Evolutionary conservation across 2,329 filamentous ascomycete genomes (phyloP).

Genomic region (Cladosporium velox): DNA sequence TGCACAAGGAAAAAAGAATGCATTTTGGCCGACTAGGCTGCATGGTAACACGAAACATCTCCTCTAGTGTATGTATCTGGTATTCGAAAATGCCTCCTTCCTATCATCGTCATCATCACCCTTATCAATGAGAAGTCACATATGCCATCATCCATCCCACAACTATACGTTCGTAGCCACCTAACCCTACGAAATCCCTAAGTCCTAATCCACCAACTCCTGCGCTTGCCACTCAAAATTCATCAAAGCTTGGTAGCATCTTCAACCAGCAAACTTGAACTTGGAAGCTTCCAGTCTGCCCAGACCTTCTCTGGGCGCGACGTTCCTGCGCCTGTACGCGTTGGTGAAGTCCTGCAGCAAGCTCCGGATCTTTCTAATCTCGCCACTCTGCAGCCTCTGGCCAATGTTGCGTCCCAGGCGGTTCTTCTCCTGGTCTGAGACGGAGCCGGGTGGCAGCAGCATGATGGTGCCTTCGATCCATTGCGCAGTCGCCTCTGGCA

Average conservation of each 20-base stretch:
- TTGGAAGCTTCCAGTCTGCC: constrained; percentile 82
- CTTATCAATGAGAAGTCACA: not conserved
- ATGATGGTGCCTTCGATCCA: constrained; percentile 86
- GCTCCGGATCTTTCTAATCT: constrained; percentile 76
- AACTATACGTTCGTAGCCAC: not conserved
- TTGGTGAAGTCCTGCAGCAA: constrained; percentile 96
- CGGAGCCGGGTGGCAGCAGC: constrained; percentile 78
- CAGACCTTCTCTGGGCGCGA: constrained; percentile 89
- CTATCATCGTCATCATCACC: not conserved
- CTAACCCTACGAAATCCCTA: not conserved
- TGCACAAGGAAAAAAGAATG: not conserved
- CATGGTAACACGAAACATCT: not conserved
- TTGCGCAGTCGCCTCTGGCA: constrained; percentile 73
- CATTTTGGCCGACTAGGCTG: not conserved
- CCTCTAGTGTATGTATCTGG: constrained; percentile 4
- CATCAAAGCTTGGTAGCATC: not conserved
- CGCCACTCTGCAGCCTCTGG: constrained; percentile 67
- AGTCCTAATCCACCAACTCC: constrained; percentile 1
- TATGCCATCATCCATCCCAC: constrained; percentile 2
- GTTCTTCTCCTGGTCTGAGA: constrained; percentile 78
- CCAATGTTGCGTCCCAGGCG: constrained; percentile 78
- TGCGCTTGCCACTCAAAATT: constrained; percentile 1
- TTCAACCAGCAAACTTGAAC: constrained; percentile 67
- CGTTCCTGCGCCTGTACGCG: constrained; percentile 87
- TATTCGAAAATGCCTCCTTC: not conserved